Conservation (phyloP, 225 moss, liverwort and hornwort species). For the Pleurozium schreberi region DNA sequence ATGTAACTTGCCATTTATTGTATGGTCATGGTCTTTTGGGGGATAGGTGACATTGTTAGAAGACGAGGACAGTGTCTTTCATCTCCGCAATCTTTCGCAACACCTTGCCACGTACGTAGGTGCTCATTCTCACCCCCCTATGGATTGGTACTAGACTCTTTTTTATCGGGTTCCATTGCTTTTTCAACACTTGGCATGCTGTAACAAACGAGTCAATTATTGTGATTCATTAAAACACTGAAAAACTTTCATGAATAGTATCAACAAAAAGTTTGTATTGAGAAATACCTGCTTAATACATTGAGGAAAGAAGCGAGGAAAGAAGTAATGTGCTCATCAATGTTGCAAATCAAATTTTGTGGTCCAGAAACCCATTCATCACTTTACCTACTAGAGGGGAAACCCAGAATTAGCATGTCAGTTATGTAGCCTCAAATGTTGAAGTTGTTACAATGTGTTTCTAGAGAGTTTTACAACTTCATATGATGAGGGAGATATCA, state of each 20-base stretch:
- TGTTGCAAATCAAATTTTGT: neutral
- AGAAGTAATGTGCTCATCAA: neutral
- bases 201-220: neutral
- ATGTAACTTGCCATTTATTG: neutral
- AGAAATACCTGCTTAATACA: neutral
- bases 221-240: neutral
- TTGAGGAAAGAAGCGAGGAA: neutral
- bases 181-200: neutral
- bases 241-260: neutral
- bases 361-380: neutral
- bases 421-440: neutral
- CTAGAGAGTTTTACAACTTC: neutral
- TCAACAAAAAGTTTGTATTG: neutral
- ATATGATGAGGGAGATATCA: neutral
- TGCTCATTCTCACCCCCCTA: conserved; percentile 10
- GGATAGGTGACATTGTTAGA: conserved; percentile 68
- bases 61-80: conserved; percentile 68
- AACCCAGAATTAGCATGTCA: neutral
- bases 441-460: neutral
- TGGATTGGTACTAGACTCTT: neutral
- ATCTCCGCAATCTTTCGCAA: conserved; percentile 74
- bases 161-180: neutral
- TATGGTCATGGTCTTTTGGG: neutral
- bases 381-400: neutral
- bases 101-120: conserved; percentile 87